Percentiles rank a stretch among this genome's conserved stretches.
Conservation (phyloP, 495 filamentous ascomycete species). For the Neurospora sp. region DNA sequence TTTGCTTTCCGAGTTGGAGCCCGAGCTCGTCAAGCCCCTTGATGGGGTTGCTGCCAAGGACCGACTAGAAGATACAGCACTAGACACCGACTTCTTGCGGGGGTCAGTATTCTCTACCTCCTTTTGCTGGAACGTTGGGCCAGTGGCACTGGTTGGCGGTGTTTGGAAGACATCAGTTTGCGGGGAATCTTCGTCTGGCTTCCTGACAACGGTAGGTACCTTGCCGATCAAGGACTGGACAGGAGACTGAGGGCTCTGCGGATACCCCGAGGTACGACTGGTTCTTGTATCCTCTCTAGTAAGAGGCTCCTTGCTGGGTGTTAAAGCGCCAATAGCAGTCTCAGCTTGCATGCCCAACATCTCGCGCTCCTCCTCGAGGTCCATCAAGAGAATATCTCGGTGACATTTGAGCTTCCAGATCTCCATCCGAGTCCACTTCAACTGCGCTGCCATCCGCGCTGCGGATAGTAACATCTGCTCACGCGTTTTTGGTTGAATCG, state of each 20-base stretch:
- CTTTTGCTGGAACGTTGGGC: constrained; percentile 36
- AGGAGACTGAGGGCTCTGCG: constrained; percentile 25
- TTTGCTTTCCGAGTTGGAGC: constrained; percentile 12
- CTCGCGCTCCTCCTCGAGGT: constrained; percentile 67
- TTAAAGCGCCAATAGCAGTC: constrained; percentile 8
- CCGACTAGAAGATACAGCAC: constrained; percentile 27
- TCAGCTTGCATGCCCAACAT: constrained; percentile 24
- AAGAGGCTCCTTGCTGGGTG: constrained; percentile 12
- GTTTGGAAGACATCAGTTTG: constrained; percentile 36
- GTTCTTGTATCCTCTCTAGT: constrained; percentile 19
- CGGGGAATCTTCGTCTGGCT: constrained; percentile 25
- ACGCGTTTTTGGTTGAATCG: constrained; percentile 75
- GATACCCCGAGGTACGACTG: constrained; percentile 12
- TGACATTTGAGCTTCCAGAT: constrained; percentile 90
- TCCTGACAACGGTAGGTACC: constrained; percentile 18
- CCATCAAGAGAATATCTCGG: constrained; percentile 73
- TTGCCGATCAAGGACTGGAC: constrained; percentile 18
- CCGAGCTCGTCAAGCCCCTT: constrained; percentile 13
- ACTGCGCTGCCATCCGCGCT: constrained; percentile 72
- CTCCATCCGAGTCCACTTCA: constrained; percentile 88
- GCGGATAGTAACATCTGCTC: constrained; percentile 80
- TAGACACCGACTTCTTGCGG: constrained; percentile 34
- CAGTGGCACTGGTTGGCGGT: constrained; percentile 33
- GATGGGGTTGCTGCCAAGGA: constrained; percentile 22
- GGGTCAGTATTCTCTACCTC: constrained; percentile 26